Conservation (phyloP, 106 monocot species). For the Platanthera guangdongensis region DNA sequence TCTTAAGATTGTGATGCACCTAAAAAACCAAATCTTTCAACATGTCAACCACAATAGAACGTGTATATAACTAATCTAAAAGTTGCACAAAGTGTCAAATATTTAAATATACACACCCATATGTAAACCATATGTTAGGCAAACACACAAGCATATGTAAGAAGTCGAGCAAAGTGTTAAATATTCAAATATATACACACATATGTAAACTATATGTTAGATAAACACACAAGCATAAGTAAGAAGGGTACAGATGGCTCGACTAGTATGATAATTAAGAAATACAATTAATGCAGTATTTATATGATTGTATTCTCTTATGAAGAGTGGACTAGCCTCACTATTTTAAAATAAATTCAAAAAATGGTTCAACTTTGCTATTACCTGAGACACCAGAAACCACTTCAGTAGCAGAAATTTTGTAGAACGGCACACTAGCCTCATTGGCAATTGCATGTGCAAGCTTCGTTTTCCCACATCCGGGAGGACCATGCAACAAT, state of each 20-base stretch:
- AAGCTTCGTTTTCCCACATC: conserved; percentile 91
- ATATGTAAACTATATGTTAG: not conserved
- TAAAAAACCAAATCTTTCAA: conserved; percentile 15
- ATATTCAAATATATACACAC: not conserved
- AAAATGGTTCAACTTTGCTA: not conserved
- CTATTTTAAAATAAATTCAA: not conserved
- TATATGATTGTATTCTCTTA: not conserved
- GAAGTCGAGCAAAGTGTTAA: not conserved
- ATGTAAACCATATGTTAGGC: too few species aligned
- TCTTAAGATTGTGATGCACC: too few species aligned
- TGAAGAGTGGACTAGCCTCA: not conserved
- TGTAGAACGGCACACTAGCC: conserved; percentile 80
- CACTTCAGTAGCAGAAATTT: conserved; percentile 74
- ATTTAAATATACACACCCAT: too few species aligned
- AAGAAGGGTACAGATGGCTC: too few species aligned
- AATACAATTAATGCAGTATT: too few species aligned
- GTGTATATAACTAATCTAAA: not conserved
- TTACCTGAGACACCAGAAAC: conserved; percentile 90
- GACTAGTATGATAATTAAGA: too few species aligned
- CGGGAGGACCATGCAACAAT: conserved; percentile 81
- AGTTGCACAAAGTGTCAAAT: not conserved
- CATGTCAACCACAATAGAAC: not conserved
- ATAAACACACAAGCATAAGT: too few species aligned
- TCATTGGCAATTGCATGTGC: conserved; percentile 95
- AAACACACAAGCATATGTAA: not conserved